A percentile compares a stretch with the other conserved stretches of the same genome.
Evolutionary conservation across 768 basidiomycete species (phyloP).

Genomic region (Hygrophoropsis aurantiaca): DNA sequence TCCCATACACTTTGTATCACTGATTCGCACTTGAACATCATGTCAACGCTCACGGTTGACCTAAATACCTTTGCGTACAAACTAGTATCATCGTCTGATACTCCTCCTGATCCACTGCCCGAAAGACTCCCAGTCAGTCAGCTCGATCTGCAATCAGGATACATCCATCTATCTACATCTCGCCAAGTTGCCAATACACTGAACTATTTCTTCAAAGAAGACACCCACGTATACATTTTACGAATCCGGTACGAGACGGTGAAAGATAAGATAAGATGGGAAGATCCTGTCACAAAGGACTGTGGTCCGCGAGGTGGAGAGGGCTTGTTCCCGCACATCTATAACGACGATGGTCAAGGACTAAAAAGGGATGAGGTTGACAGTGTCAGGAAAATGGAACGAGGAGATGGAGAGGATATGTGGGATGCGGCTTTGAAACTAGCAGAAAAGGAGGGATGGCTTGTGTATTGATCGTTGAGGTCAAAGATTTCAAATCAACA

Average conservation of each 20-base stretch:
- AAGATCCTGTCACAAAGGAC: constrained; percentile 40
- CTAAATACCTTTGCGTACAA: constrained; percentile 57
- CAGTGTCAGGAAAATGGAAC: constrained; percentile 31
- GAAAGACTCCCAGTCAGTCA: constrained; percentile 47
- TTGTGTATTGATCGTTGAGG: constrained; percentile 28
- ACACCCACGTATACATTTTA: constrained; percentile 41
- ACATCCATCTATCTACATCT: constrained; percentile 57
- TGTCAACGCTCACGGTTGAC: neutral
- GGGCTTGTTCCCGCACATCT: constrained; percentile 54
- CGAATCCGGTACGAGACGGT: constrained; percentile 42
- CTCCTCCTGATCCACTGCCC: constrained; percentile 43
- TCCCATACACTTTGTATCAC: neutral
- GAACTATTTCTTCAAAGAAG: constrained; percentile 42
- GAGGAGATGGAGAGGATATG: constrained; percentile 8
- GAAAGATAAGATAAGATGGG: constrained; percentile 46
- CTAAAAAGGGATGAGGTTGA: constrained; percentile 42
- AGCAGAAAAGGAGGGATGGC: constrained; percentile 24
- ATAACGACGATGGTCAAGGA: constrained; percentile 31
- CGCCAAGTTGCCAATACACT: constrained; percentile 49
- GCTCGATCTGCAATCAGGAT: constrained; percentile 46
- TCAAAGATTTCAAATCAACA: too few species aligned
- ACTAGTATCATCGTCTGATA: constrained; percentile 44
- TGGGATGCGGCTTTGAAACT: constrained; percentile 34
- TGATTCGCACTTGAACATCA: neutral
- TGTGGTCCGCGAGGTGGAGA: constrained; percentile 44